Base-by-base conservation (phyloP, 495 filamentous ascomycete species). In the Polyplosphaeria fusca region DNA sequence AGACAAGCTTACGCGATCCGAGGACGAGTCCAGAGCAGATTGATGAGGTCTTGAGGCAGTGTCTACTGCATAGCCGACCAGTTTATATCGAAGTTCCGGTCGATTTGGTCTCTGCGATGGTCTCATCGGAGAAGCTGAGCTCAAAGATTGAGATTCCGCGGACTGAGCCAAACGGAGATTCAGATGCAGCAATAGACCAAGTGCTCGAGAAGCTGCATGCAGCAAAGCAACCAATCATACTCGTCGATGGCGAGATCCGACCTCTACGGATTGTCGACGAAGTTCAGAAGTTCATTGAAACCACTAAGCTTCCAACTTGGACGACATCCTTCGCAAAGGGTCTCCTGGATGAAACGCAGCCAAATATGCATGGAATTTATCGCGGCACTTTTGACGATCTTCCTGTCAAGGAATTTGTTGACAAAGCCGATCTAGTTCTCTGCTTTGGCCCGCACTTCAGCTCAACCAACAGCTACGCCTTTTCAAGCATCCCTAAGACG, bases 81-180 rank as follows among this genome's bases (percentile, higher is more conserved):
- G 74, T 78, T 2, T 78, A 77, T 44, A 58, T 78, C 11, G 68
- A 75, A 37, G 18, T 78, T 5, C 76, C 76, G 0, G 63, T 65
- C 37, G 76, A 78, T 54, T 70, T 78, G 72, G 69, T 71, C 4
- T 63, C 16, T 13, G 58, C 23, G 13, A 22, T 45, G n/a, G 55
- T 63, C 4, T 5, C 20, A 5, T 7, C 39, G 9, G 11, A 42
- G 11, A 42, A 18, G 28, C 37, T 64, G 16, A 14, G 5, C 16
- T 22, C 30, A 14, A 35, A 35, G 30, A 35, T 35, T 35, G 7
- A 14, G 7, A 35, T 35, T 35, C 30, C 30, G 7, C 7, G 7
- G 7, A 7, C 30, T 7, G 14, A 7, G 7, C 7, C 14, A 7
- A 35, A 7, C 14, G 25, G 14, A 22, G 18, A 47, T 18, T 54